These are phyloP conservation scores for Dryadomyces quercus-mongolicae DNA, from an alignment of 2,329 filamentous ascomycete species.

Conservation along the genomic window DNA sequence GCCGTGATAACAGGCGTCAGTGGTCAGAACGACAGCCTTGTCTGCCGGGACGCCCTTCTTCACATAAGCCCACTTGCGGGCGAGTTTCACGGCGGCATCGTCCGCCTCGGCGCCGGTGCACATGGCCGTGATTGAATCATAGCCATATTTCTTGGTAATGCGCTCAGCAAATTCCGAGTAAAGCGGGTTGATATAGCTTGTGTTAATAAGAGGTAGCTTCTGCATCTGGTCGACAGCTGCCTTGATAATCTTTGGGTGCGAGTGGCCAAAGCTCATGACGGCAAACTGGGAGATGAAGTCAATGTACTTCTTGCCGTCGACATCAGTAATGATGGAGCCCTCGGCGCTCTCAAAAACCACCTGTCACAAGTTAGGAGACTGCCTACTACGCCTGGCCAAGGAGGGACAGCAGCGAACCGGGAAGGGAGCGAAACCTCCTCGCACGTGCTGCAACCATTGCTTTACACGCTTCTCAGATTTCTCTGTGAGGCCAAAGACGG, in stretches of 20 bases:
- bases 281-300: slow-evolving; percentile 3
- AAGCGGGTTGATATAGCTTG: slow-evolving; percentile 4
- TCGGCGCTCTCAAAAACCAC: background rate
- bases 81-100: slow-evolving; percentile 1
- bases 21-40: slow-evolving; percentile 1
- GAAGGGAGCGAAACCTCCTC: slow-evolving; percentile 3
- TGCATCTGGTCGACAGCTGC: slow-evolving; percentile 2
- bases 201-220: slow-evolving; percentile 1
- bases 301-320: slow-evolving; percentile 4
- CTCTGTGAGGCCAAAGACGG: background rate
- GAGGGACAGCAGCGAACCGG: background rate
- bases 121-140: slow-evolving; percentile 1
- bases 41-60: slow-evolving; percentile 2
- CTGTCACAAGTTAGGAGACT: background rate
- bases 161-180: slow-evolving; percentile 2
- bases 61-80: slow-evolving; percentile 3
- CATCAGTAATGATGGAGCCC: background rate
- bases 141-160: slow-evolving; percentile 1
- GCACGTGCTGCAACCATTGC: slow-evolving; percentile 1
- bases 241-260: slow-evolving; percentile 3
- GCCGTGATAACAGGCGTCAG: slow-evolving; percentile 1
- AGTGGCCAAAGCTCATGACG: slow-evolving; percentile 2
- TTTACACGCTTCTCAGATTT: background rate
- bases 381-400: background rate
- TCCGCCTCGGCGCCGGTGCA: slow-evolving; percentile 1